Evolutionary conservation across 306 rosid genomes (phyloP).

Genomic region (Quercus parvula): DNA sequence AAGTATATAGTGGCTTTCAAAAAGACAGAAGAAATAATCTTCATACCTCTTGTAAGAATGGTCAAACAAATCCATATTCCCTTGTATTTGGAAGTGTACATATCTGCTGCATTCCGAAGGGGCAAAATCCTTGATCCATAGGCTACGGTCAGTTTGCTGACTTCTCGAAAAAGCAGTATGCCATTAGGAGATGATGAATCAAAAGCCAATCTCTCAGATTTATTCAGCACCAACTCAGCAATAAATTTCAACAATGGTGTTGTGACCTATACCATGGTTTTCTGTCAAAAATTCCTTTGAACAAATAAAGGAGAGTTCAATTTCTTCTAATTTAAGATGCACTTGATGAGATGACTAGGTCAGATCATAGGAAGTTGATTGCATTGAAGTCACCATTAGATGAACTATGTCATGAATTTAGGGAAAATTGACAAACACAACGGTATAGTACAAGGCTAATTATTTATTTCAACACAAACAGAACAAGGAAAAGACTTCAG

Average conservation of each 20-base stretch:
- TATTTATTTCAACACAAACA: too few species aligned
- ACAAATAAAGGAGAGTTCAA: not conserved
- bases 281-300: constrained; percentile 11
- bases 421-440: too few species aligned
- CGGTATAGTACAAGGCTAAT: too few species aligned
- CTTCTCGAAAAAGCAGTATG: constrained; percentile 93
- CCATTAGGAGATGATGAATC: constrained; percentile 94
- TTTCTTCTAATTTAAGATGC: too few species aligned
- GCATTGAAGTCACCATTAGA: too few species aligned
- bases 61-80: constrained; percentile 84
- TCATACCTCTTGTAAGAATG: constrained; percentile 72
- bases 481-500: too few species aligned
- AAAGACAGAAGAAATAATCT: constrained; percentile 5
- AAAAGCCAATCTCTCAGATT: constrained; percentile 73
- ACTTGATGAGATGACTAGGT: too few species aligned
- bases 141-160: constrained; percentile 75
- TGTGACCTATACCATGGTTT: constrained; percentile 58
- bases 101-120: constrained; percentile 70
- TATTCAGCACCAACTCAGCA: constrained; percentile 81
- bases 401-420: too few species aligned
- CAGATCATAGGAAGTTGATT: too few species aligned
- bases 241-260: constrained; percentile 75
- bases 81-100: constrained; percentile 79
- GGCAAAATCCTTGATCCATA: constrained; percentile 79
- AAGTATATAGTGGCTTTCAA: not conserved